These are phyloP conservation scores for Colletotrichum sp. DNA, from an alignment of 2,329 filamentous ascomycete genomes.

Conservation along the genomic window DNA sequence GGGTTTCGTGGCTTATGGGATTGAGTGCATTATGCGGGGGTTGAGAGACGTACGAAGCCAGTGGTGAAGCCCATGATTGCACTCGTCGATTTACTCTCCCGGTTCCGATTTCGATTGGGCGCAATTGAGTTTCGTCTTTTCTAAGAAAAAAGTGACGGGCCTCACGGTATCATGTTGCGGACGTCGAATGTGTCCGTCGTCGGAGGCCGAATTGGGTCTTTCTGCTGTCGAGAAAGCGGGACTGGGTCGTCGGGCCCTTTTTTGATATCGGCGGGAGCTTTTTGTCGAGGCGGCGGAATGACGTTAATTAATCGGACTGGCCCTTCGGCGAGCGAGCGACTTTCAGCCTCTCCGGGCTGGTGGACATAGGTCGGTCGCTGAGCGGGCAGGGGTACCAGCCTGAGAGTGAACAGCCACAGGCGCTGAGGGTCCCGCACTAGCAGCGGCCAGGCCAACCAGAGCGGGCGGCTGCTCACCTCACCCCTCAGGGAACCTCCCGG, in stretches of 20 bases:
- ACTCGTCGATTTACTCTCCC: background rate
- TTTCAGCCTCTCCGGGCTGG: conserved; percentile 20
- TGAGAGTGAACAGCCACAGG: background rate
- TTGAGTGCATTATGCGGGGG: background rate
- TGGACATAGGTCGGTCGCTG: conserved; percentile 5
- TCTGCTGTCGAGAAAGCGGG: conserved; percentile 6
- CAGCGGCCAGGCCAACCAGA: conserved; percentile 5
- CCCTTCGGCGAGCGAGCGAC: background rate
- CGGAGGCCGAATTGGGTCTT: background rate
- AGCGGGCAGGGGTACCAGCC: background rate
- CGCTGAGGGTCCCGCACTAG: background rate
- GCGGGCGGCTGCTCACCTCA: background rate
- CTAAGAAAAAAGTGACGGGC: background rate
- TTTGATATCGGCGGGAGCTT: background rate
- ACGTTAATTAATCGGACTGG: conserved; percentile 15
- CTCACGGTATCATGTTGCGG: conserved; percentile 19
- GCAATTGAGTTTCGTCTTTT: background rate
- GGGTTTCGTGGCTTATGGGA: background rate
- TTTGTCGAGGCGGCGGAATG: conserved; percentile 4
- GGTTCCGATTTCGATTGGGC: background rate
- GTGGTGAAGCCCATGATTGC: conserved; percentile 72
- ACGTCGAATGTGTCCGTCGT: background rate
- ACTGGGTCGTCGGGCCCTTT: background rate
- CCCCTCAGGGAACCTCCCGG: background rate
- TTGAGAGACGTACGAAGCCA: conserved; percentile 67